Evolutionary conservation across 2,329 filamentous ascomycete species (phyloP), one percentile per base, ranked within the genome.

Genomic region (Fusarium circinatum): DNA sequence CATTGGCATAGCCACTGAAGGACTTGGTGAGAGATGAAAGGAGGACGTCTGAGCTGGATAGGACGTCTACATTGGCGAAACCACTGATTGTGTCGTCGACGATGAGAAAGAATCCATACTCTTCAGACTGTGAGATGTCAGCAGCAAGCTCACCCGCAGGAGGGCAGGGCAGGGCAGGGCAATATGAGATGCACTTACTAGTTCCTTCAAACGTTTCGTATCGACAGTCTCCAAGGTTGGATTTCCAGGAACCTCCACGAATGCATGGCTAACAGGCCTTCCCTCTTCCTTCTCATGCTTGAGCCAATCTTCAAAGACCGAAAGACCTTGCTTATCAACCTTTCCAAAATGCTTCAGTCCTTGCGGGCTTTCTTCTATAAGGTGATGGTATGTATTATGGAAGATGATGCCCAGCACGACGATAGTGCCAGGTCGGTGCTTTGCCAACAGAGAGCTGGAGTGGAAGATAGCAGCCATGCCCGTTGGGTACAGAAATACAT

Each of bases 21-120:
- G 84, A 84, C 78, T 91, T 91, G n/a, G 88, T 90, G 22, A 90
- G 81, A 30, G 85, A 87, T 0, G 86, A 86, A 22, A 88, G 72
- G 36, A 91, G 68, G 1, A 89, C 77, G 71, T 91, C 88, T 4
- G 85, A 84, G 0, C 83, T 80, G 10, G 79, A 72, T 8, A 89
- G 77, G 39, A 91, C 78, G 75, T 90, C 86, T 65, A 88, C 77
- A 75, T 87, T 88, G 74, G 79, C 83, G 62, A 86, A 86, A 34
- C 82, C 83, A n/a, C 82, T 82, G 51, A 87, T 69, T 1, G 86
- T 88, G 51, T 88, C 87, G 72, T 88, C 87, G 4, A 86, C 76
- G 22, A 86, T 79, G 51, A 88, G 70, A 56, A 86, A 80, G 71
- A 88, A 85, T 42, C 78, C 78, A 73, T 86, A 82, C 69, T 83